Evolutionary conservation across 257 asterid genomes (phyloP), one percentile per base, ranked within the genome.

Genomic region (Voacanga thouarsii): DNA sequence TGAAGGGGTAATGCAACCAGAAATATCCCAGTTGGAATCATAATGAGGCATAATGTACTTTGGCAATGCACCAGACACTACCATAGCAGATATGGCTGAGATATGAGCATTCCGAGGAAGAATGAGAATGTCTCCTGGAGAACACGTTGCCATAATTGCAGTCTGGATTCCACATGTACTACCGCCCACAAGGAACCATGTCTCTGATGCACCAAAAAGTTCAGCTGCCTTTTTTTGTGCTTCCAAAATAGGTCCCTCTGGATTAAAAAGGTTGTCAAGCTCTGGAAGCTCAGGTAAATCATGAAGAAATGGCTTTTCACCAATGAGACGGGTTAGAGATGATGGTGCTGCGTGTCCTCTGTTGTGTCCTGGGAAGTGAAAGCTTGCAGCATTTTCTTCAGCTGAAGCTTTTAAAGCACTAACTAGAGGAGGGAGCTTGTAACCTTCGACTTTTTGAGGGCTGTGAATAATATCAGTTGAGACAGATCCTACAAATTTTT

Each of bases 161-260:
- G 98, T 91, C 72, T 93, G 98, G 68, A 93, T 78, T 28, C 98
- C 98, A 84, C 98, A 91, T 0, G 97, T 93, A 80, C 89, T 91
- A 64, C 98, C 98, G 39, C 94, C 91, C 16, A 93, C 97, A 77
- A 93, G 96, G 84, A 93, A 93, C 97, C 98, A 93, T 26, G 97
- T 91, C 87, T 93, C 93, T 7, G 88, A 91, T 77, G 97, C 97
- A 82, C 98, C 97, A 82, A 93, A 93, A 69, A 93, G 89, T 55
- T 83, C 77, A 8, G 97, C 94, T 4, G 97, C 98, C 87, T 39
- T 80, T 73, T 85, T 83, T 78, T 93, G 97, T 21, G 98, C 96
- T 78, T 93, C 92, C 45, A 88, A 68, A 84, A 93, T 89, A 50
- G 98, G 97, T 28, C 96, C 96, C 76, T 84, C 92, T 0, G 97